Evolutionary conservation across 306 rosid species (phyloP).

Genomic region (Rubus parviflorus): DNA sequence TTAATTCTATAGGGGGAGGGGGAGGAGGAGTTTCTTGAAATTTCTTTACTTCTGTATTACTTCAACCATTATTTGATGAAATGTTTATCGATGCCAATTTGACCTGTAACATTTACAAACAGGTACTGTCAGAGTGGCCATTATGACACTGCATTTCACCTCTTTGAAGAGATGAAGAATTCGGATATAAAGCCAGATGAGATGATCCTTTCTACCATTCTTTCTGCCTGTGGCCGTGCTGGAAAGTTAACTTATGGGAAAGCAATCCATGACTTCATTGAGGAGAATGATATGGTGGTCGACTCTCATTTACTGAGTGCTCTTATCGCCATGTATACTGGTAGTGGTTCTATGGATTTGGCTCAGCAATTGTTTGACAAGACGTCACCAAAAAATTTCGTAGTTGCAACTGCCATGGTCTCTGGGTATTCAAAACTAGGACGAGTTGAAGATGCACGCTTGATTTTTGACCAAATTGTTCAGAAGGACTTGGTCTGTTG

Average conservation of each 20-base stretch:
- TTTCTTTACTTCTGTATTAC: too few species aligned
- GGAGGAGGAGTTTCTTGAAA: too few species aligned
- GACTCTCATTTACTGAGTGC: conserved; percentile 60
- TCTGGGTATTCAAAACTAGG: conserved; percentile 66
- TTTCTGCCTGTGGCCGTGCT: conserved; percentile 69
- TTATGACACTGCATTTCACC: conserved; percentile 53
- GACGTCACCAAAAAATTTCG: conserved; percentile 44
- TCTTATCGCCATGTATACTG: conserved; percentile 67
- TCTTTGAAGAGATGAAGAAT: conserved; percentile 71
- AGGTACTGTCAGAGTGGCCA: conserved; percentile 69
- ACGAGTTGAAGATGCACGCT: conserved; percentile 53
- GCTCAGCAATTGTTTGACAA: conserved; percentile 54
- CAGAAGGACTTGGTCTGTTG: conserved; percentile 75
- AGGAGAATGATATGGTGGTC: conserved; percentile 28
- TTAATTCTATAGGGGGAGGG: too few species aligned
- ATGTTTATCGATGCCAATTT: neutral
- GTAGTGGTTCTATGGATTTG: conserved; percentile 67
- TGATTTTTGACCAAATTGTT: conserved; percentile 59
- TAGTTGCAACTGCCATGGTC: conserved; percentile 78
- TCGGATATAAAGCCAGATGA: conserved; percentile 53
- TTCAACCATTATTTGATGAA: too few species aligned
- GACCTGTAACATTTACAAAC: conserved; percentile 25
- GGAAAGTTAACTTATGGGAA: conserved; percentile 41
- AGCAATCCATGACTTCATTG: conserved; percentile 45
- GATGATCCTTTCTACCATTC: conserved; percentile 58